Percentiles rank a stretch among this genome's conserved stretches.
These are phyloP conservation scores for Phytopythium mirpurense DNA, from an alignment of 352 stramenopile genomes.

Conservation along the genomic window DNA sequence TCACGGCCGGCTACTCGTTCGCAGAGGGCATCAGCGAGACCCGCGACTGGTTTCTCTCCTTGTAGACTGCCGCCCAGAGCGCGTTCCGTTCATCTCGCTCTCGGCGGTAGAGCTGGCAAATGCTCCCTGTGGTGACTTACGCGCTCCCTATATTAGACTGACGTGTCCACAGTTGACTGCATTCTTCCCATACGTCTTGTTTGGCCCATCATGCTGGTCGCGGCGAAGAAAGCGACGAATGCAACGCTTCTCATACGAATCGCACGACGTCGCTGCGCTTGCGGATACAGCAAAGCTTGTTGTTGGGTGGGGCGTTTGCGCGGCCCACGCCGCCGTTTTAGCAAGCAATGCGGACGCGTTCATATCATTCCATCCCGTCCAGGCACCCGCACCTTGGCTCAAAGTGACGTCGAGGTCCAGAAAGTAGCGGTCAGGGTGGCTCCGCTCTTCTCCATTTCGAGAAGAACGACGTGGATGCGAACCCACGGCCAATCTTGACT, in stretches of 20 bases:
- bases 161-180: background rate
- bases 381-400: too few species aligned
- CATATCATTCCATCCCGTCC: background rate
- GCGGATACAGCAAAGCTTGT: too few species aligned
- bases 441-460: background rate
- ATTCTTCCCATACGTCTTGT: background rate
- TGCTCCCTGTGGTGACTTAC: too few species aligned
- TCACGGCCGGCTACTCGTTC: slow-evolving; percentile 40
- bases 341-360: background rate
- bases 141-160: background rate
- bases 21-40: slow-evolving; percentile 37
- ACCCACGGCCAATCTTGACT: background rate
- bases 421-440: background rate
- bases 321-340: background rate
- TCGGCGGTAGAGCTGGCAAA: too few species aligned
- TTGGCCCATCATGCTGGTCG: background rate
- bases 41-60: slow-evolving; percentile 48
- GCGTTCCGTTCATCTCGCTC: too few species aligned
- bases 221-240: too few species aligned
- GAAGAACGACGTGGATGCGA: background rate
- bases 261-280: too few species aligned
- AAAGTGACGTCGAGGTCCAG: background rate
- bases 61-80: slow-evolving; percentile 1
- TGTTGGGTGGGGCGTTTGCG: slow-evolving; percentile 1
- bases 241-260: too few species aligned